phyloP scores from a whole-genome alignment of 768 basidiomycete species.

The Leucosporidium scottii region DNA sequence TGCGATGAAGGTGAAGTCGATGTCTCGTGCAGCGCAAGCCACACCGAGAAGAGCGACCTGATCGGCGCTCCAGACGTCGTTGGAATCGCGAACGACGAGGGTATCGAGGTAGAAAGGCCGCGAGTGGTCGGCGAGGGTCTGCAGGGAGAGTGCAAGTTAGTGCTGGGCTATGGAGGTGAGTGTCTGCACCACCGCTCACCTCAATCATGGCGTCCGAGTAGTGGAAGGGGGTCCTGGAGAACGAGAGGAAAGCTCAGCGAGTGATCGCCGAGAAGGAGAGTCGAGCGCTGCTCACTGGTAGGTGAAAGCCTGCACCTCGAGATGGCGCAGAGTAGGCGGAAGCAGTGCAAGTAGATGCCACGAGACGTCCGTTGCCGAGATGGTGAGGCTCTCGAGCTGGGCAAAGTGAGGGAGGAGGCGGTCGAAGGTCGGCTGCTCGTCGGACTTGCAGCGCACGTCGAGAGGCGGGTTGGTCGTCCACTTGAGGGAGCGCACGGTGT shows the following conservation, averaged over 20 bases:
- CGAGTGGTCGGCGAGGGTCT: neutral
- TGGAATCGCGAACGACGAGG: neutral
- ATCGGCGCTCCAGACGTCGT: neutral
- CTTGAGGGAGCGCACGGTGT: neutral
- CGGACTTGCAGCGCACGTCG: neutral
- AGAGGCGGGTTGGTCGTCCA: constrained; percentile 1
- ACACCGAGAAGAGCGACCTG: neutral
- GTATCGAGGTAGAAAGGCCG: neutral
- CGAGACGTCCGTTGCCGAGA: constrained; percentile 1
- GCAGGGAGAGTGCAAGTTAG: no score
- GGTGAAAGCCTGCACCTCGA: neutral
- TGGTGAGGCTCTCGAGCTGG: neutral
- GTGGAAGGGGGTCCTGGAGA: neutral
- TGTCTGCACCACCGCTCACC: neutral
- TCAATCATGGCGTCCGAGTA: neutral
- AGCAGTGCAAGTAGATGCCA: neutral
- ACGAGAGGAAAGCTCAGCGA: no score
- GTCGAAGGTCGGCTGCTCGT: neutral
- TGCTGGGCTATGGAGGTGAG: no score
- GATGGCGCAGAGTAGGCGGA: neutral
- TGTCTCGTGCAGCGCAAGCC: neutral
- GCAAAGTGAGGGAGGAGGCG: neutral
- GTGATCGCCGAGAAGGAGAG: no score
- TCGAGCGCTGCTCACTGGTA: neutral
- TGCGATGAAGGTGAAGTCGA: neutral